A percentile compares a stretch with the other conserved stretches of the same genome.
These are phyloP conservation scores for Phalaenopsis hybrid DNA, from an alignment of 116 monocot genomes.

Conservation along the genomic window DNA sequence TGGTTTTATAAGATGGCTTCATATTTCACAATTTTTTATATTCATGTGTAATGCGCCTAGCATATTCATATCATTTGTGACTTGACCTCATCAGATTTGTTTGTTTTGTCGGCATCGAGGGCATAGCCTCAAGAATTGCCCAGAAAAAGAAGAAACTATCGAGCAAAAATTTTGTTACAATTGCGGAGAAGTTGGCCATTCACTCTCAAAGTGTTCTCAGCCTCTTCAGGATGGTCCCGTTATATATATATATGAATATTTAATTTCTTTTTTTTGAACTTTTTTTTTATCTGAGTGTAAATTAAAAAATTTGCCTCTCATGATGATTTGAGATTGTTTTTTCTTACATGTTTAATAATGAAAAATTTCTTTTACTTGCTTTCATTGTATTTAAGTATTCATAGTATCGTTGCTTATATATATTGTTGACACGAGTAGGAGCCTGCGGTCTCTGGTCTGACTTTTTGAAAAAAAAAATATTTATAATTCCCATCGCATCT, in stretches of 20 bases:
- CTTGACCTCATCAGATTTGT: conserved; percentile 52
- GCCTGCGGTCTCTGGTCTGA: too few species aligned
- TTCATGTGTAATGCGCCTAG: neutral
- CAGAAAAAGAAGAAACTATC: conserved; percentile 37
- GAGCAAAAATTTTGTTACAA: conserved; percentile 85
- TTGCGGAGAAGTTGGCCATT: conserved; percentile 82
- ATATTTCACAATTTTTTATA: neutral
- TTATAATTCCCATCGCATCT: too few species aligned
- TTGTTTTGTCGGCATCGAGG: conserved; percentile 83
- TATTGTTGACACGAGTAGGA: neutral
- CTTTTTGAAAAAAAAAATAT: too few species aligned
- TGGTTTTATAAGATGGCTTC: neutral
- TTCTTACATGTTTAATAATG: neutral
- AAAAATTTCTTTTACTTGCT: neutral
- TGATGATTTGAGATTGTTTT: neutral
- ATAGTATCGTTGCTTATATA: neutral
- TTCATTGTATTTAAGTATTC: neutral
- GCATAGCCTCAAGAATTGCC: conserved; percentile 86
- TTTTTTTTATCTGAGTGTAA: neutral
- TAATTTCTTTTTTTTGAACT: neutral
- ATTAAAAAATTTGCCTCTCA: neutral
- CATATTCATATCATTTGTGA: neutral
- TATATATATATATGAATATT: neutral
- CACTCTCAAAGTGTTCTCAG: conserved; percentile 62
- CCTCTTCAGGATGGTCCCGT: conserved; percentile 72